Conservation (phyloP, 2,329 filamentous ascomycete genomes). For the Aspergillus niger region DNA sequence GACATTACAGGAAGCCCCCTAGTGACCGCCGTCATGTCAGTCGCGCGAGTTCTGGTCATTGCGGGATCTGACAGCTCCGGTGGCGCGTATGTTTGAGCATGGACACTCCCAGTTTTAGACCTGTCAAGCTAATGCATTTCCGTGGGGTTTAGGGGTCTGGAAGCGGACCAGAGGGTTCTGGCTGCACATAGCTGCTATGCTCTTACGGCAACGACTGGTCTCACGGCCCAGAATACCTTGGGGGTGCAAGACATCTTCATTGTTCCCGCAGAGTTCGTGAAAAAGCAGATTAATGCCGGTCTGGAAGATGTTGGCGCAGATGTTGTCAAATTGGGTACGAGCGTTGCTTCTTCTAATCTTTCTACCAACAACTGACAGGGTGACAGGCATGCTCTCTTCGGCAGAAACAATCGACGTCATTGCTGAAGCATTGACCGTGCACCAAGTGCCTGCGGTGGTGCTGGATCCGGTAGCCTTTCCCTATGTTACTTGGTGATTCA, state of each 20-base stretch:
- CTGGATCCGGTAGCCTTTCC: conserved; percentile 69
- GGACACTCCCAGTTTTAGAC: conserved; percentile 7
- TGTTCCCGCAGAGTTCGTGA: conserved; percentile 75
- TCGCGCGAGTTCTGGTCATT: conserved; percentile 70
- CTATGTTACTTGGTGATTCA: background rate
- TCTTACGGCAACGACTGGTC: conserved; percentile 90
- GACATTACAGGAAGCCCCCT: background rate
- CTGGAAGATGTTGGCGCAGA: conserved; percentile 83
- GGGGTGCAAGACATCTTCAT: conserved; percentile 81
- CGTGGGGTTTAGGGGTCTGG: conserved; percentile 69
- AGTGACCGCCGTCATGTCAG: conserved; percentile 31
- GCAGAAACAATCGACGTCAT: conserved; percentile 69
- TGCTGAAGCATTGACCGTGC: conserved; percentile 61
- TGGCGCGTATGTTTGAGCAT: conserved; percentile 67
- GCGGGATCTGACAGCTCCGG: conserved; percentile 90
- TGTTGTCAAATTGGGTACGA: conserved; percentile 83
- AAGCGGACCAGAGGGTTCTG: conserved; percentile 94
- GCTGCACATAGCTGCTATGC: conserved; percentile 91
- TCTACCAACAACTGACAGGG: background rate
- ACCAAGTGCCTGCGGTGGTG: conserved; percentile 62
- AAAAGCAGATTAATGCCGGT: conserved; percentile 81
- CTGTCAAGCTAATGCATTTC: conserved; percentile 19
- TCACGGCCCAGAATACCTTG: conserved; percentile 94
- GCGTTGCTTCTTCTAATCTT: background rate
- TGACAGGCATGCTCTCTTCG: conserved; percentile 77